Conservation (phyloP, 2,329 filamentous ascomycete species). For the Alternaria sp. region DNA sequence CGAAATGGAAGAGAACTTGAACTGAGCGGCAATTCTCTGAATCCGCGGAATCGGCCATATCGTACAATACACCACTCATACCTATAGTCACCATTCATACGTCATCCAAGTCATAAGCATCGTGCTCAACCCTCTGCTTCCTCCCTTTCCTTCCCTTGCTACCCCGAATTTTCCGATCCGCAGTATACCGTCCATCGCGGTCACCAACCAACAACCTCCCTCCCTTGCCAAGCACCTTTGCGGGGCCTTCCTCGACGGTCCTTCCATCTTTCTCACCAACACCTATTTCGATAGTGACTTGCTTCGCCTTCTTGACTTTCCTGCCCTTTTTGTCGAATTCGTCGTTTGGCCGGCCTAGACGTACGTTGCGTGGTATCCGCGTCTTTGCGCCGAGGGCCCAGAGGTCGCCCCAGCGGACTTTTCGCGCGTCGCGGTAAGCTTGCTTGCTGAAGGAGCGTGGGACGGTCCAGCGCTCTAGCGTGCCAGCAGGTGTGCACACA, state of each 20-base stretch:
- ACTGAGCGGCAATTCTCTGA: neutral
- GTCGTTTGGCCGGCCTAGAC: slow-evolving; percentile 60
- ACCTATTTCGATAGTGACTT: slow-evolving; percentile 38
- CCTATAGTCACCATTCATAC: slow-evolving; percentile 10
- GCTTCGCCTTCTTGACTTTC: slow-evolving; percentile 41
- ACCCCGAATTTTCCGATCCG: slow-evolving; percentile 46
- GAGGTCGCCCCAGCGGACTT: slow-evolving; percentile 88
- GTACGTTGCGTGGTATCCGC: slow-evolving; percentile 66
- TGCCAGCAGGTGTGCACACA: slow-evolving; percentile 84
- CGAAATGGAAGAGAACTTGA: neutral
- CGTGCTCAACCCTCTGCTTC: slow-evolving; percentile 29
- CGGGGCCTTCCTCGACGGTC: slow-evolving; percentile 28
- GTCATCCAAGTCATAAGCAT: slow-evolving; percentile 24
- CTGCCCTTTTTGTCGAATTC: slow-evolving; percentile 50
- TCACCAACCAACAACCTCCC: slow-evolving; percentile 39
- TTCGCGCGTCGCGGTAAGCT: slow-evolving; percentile 91
- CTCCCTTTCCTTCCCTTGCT: slow-evolving; percentile 50
- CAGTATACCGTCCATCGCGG: slow-evolving; percentile 37
- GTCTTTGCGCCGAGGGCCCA: slow-evolving; percentile 97
- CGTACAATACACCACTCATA: slow-evolving; percentile 6
- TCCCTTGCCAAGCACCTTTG: slow-evolving; percentile 17
- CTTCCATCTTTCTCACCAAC: slow-evolving; percentile 32
- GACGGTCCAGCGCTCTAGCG: slow-evolving; percentile 92
- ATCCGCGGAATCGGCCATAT: neutral
- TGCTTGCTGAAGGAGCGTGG: slow-evolving; percentile 79